Conservation (phyloP, 805 yeast genomes). For the Citeromyces nyonsensis region DNA sequence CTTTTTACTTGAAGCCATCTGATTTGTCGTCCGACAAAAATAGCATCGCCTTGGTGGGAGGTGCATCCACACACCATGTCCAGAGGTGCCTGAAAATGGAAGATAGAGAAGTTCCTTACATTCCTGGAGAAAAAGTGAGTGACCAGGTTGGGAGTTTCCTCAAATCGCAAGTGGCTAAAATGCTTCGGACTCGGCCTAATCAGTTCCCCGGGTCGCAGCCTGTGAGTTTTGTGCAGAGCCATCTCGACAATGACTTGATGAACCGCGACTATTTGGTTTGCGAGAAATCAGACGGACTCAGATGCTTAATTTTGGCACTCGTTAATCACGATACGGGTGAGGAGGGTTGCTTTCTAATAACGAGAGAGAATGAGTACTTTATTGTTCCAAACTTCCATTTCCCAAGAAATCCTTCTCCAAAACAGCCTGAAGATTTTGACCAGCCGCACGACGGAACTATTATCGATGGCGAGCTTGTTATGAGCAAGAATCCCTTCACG, state of each 20-base stretch:
- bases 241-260: conserved; percentile 44
- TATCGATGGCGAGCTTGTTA: conserved; percentile 87
- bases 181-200: conserved; percentile 37
- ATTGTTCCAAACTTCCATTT: conserved; percentile 76
- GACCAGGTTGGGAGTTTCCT: conserved; percentile 56
- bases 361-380: conserved; percentile 78
- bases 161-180: conserved; percentile 48
- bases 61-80: too few relatives aligned
- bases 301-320: conserved; percentile 62
- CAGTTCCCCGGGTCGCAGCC: conserved; percentile 92
- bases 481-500: conserved; percentile 39
- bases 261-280: conserved; percentile 82
- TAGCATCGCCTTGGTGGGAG: too few relatives aligned
- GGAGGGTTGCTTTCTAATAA: conserved; percentile 81
- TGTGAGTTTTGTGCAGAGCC: conserved; percentile 69
- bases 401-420: conserved; percentile 41
- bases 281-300: conserved; percentile 88
- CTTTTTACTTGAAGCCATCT: too few relatives aligned
- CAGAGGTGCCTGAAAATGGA: conserved; percentile 2
- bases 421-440: conserved; percentile 23
- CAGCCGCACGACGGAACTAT: conserved; percentile 76
- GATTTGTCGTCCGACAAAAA: too few relatives aligned
- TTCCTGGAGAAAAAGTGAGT: conserved; percentile 76
- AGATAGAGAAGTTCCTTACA: conserved; percentile 55
- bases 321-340: conserved; percentile 50